Base-by-base conservation (phyloP, 2,329 filamentous ascomycete genomes). In the Fusarium agapanthi region DNA sequence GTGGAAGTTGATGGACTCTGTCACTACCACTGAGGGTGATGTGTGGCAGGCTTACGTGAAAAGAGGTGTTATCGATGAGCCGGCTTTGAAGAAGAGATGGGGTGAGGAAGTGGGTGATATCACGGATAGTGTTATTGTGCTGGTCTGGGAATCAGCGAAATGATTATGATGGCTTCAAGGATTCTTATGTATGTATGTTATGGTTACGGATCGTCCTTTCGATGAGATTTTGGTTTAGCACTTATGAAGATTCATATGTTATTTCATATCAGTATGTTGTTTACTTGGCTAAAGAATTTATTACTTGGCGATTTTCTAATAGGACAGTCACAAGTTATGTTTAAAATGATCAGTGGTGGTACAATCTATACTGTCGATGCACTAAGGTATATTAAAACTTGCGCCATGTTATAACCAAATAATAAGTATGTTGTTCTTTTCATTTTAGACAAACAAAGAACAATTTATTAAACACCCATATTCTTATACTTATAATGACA, bases 11-110 rank as follows among this genome's bases (percentile, higher is more conserved):
- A 62, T 85, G 45, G 84, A 87, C 71, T 80, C 83, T 16, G 77
- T 76, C 8, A 71, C 78, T 3, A 79, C 78, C 6, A 70, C 78
- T 4, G 72, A 80, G 24, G 83, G 84, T 14, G 79, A 80, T 45
- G 82, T 86, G 6, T 84, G 84, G 84, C 85, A 87, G 78, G 84
- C 83, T 0, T 87, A 87, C 47, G 75, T 85, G 24, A 85, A 83
- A 58, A 69, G 76, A 14, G 76, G 71, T 8, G 65, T 61, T 4
- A 61, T 65, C 12, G 67, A 68, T 20, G 67, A 74, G 24, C 62
- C 63, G 3, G 41, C 54, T 7, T 57, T 69, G 35, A 71, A 57
- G 28, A 78, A 75, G 59, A 68, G 76, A 43, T 66, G 66, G 70
- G 30, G 37, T 4, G 62, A 67, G 35, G 43, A 53, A n/a, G 58